Evolutionary conservation across 2,329 filamentous ascomycete genomes (phyloP), one percentile per base, ranked within the genome.

Genomic region (Penicillium digitatum): DNA sequence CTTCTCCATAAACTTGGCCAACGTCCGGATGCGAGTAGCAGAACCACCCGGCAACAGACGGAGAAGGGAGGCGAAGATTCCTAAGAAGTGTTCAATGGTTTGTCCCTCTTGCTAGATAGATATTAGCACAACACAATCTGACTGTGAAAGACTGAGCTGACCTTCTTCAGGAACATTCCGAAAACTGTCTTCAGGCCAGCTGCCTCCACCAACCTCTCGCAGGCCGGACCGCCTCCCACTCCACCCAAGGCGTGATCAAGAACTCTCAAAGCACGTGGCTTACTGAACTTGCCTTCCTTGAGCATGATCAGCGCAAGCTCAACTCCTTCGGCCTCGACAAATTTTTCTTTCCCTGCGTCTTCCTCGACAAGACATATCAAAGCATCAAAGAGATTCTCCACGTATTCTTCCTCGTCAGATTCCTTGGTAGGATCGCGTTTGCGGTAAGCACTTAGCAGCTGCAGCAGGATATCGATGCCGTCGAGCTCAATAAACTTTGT

Each of bases 1-100:
- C 69, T 90, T 95, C 72, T 99, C 94, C 18, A 96, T 88, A 66
- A 97, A 97, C 69, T 99, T 99, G 45, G 92, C 93, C 4, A 97
- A 81, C 0, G 87, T 83, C 4, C 94, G 84, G 63, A 97, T 95
- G 6, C 94, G 83, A 31, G 86, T 81, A 0, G 89, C 80, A 1
- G 89, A 91, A 31, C 90, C 84, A 16, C 85, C 88, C 0, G 92
- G 91, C 1, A 99, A 74, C 4, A 87, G 80, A 24, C 91, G 86
- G 1, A 99, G 79, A 70, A 99, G 81, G 0, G 88, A 89, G 0
- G 89, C 84, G 60, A 97, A 91, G 10, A 97, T 88, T 9, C 89
- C 87, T 7, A 97, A 78, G 0, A 97, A 76, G 69, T 96, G 92
- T 66, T 95, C 90, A 0, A 83, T 84, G 0, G 83, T 81, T 54